Percentiles rank a stretch among this genome's conserved stretches.
Conservation (phyloP, 495 filamentous ascomycete genomes). For the Diplogelasinospora grovesii region DNA sequence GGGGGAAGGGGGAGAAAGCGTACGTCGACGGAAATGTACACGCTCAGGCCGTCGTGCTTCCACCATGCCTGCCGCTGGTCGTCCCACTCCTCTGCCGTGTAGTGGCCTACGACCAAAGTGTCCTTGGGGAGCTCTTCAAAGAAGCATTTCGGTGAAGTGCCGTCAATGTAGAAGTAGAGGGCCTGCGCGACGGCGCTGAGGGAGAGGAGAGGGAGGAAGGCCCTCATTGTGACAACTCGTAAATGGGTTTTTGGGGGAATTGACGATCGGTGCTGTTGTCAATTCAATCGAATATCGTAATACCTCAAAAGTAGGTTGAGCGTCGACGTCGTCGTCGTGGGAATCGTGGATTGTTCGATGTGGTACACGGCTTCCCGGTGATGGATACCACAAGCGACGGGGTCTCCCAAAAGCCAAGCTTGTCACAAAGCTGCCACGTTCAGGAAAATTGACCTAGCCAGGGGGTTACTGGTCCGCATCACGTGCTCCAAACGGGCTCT, state of each 20-base stretch:
- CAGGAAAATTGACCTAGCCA: constrained; percentile 28
- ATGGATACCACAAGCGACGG: constrained; percentile 3
- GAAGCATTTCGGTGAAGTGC: constrained; percentile 78
- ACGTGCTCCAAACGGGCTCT: too few species aligned
- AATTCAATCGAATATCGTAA: too few species aligned
- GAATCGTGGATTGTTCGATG: neutral
- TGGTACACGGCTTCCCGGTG: constrained; percentile 2
- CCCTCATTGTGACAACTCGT: too few species aligned
- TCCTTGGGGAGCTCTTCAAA: constrained; percentile 96
- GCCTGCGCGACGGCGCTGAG: constrained; percentile 56
- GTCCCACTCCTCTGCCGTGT: constrained; percentile 74
- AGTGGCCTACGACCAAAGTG: constrained; percentile 91
- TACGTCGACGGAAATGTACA: constrained; percentile 86
- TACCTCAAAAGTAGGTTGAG: too few species aligned
- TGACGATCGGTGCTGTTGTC: too few species aligned
- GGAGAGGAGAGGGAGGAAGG: constrained; percentile 43
- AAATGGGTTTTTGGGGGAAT: too few species aligned
- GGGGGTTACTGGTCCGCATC: too few species aligned
- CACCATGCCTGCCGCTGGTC: constrained; percentile 55
- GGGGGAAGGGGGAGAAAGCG: constrained; percentile 4
- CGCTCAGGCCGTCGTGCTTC: constrained; percentile 63
- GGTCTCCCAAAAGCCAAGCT: constrained; percentile 6
- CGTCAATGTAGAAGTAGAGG: constrained; percentile 95
- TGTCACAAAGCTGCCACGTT: constrained; percentile 45
- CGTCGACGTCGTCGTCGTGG: constrained; percentile 4